These are phyloP conservation scores for Globisporangium takayamanum DNA, from an alignment of 352 stramenopile genomes.

Conservation along the genomic window DNA sequence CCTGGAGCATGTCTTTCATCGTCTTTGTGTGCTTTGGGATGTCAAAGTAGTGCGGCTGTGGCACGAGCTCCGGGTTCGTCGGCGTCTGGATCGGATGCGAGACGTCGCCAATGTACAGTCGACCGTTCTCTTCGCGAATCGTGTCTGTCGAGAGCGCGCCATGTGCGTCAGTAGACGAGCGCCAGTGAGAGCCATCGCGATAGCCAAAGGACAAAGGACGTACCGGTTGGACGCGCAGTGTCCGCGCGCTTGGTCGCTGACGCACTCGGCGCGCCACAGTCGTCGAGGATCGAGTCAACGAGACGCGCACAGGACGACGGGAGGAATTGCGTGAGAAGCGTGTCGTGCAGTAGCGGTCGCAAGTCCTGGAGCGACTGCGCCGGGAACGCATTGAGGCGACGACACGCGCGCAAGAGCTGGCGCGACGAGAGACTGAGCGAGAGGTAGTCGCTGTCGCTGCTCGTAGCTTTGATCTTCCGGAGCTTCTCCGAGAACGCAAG, in stretches of 20 bases:
- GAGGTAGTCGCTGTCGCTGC: slow-evolving; percentile 35
- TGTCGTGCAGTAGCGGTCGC: slow-evolving; percentile 62
- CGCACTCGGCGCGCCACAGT: slow-evolving; percentile 28
- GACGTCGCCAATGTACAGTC: slow-evolving; percentile 57
- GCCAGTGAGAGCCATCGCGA: background rate
- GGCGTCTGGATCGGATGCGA: slow-evolving; percentile 46
- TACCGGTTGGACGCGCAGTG: slow-evolving; percentile 6
- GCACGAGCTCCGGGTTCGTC: slow-evolving; percentile 73
- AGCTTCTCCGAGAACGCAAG: slow-evolving; percentile 56
- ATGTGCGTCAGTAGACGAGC: background rate
- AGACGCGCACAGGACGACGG: slow-evolving; percentile 41
- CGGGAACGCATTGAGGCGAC: slow-evolving; percentile 63
- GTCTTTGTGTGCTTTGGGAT: slow-evolving; percentile 85
- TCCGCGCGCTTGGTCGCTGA: background rate
- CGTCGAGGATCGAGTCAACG: slow-evolving; percentile 45
- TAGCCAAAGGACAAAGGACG: background rate
- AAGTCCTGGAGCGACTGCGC: slow-evolving; percentile 55
- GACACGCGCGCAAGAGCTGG: slow-evolving; percentile 57
- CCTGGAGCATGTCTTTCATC: slow-evolving; percentile 85
- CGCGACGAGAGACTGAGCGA: slow-evolving; percentile 58
- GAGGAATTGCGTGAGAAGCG: slow-evolving; percentile 69
- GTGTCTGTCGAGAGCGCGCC: slow-evolving; percentile 12
- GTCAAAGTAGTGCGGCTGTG: slow-evolving; percentile 85
- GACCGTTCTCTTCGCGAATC: slow-evolving; percentile 35
- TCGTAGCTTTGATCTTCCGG: slow-evolving; percentile 27